These are phyloP conservation scores for Metarhizium guizhouense DNA, from an alignment of 2,329 filamentous ascomycete species.

Conservation along the genomic window DNA sequence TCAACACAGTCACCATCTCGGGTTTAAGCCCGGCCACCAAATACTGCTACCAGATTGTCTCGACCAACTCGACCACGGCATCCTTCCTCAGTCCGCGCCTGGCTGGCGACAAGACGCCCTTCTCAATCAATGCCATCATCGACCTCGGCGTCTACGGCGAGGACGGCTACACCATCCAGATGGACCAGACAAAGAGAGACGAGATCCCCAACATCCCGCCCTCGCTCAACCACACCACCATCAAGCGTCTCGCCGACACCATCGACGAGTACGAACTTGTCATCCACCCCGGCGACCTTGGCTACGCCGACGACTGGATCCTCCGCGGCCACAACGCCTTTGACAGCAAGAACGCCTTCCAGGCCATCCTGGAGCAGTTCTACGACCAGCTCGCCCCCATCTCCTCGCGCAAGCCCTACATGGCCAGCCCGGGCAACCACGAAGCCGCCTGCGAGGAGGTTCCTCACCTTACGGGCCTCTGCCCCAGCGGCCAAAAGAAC, in stretches of 20 bases:
- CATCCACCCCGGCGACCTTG: constrained; percentile 46
- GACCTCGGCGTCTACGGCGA: constrained; percentile 38
- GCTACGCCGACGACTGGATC: constrained; percentile 51
- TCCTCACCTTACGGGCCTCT: constrained; percentile 25
- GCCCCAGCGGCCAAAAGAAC: constrained; percentile 46
- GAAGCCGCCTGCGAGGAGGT: constrained; percentile 44
- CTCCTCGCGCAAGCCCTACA: constrained; percentile 42
- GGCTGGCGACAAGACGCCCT: constrained; percentile 45
- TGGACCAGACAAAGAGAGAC: constrained; percentile 35
- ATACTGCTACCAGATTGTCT: constrained; percentile 52
- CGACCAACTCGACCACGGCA: constrained; percentile 43
- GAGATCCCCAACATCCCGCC: constrained; percentile 39
- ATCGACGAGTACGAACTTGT: constrained; percentile 47
- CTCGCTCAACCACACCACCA: constrained; percentile 50
- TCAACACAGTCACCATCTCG: constrained; percentile 37
- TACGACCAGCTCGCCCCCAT: constrained; percentile 34
- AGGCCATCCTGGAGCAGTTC: constrained; percentile 48
- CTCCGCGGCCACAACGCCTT: constrained; percentile 34
- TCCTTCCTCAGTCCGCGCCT: constrained; percentile 44
- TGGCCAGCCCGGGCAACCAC: constrained; percentile 41
- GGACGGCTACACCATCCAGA: constrained; percentile 21
- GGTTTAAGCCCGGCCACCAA: constrained; percentile 40
- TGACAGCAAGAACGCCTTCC: constrained; percentile 41
- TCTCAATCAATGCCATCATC: constrained; percentile 41
- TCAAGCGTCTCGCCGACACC: constrained; percentile 40